Conservation (phyloP, 2,329 filamentous ascomycete species). For the Epichloe festucae region DNA sequence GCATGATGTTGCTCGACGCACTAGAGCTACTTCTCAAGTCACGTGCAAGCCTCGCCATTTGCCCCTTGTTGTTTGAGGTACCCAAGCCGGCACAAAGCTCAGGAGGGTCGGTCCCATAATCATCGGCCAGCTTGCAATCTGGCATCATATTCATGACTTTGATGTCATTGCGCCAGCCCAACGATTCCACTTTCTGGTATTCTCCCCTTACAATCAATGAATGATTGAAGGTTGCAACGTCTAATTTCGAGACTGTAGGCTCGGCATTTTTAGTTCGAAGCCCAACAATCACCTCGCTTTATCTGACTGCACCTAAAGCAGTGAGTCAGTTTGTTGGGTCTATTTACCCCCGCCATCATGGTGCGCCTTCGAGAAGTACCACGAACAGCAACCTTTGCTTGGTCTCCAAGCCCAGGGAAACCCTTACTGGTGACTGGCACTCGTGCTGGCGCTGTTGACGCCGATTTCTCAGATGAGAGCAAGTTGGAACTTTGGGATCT, state of each 20-base stretch:
- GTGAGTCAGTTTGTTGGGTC: slow-evolving; percentile 10
- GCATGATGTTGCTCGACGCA: neutral
- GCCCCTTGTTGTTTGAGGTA: neutral
- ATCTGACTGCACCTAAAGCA: slow-evolving; percentile 8
- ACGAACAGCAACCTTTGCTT: slow-evolving; percentile 92
- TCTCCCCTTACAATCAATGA: neutral
- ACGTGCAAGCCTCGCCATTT: neutral
- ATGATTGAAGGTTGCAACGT: neutral
- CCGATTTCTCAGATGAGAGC: slow-evolving; percentile 94
- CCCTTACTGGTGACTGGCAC: slow-evolving; percentile 89
- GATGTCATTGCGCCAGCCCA: slow-evolving; percentile 8
- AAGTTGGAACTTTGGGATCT: slow-evolving; percentile 96
- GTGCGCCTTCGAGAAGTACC: slow-evolving; percentile 93
- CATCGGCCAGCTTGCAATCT: slow-evolving; percentile 27
- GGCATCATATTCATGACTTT: slow-evolving; percentile 26
- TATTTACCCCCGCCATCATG: slow-evolving; percentile 43
- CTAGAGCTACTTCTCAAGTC: neutral
- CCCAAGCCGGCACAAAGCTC: slow-evolving; percentile 11
- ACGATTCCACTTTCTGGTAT: slow-evolving; percentile 7
- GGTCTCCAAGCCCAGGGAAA: slow-evolving; percentile 69
- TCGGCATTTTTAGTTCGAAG: neutral
- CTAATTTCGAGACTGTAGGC: slow-evolving; percentile 4
- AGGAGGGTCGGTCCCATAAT: slow-evolving; percentile 6
- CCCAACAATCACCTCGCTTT: neutral
- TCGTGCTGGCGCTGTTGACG: slow-evolving; percentile 85